Evolutionary conservation across 768 basidiomycete species (phyloP).

Genomic region (Pleurotus pulmonarius): DNA sequence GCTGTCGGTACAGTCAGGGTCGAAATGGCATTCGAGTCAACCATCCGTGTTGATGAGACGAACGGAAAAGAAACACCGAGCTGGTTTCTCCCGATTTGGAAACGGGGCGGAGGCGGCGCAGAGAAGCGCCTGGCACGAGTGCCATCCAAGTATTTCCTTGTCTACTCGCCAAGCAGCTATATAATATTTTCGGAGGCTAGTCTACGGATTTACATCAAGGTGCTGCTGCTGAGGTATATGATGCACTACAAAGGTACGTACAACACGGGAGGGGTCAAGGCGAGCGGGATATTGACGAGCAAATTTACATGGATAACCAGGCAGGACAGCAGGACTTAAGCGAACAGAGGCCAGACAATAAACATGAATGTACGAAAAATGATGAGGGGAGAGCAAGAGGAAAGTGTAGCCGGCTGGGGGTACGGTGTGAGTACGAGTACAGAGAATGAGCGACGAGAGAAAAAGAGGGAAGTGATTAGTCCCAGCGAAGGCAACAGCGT

Average conservation of each 20-base stretch:
- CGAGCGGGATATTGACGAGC: neutral
- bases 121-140: too few relatives aligned
- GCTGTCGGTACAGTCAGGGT: constrained; percentile 58
- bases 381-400: neutral
- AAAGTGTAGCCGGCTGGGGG: neutral
- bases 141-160: neutral
- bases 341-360: neutral
- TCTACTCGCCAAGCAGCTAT: neutral
- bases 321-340: neutral
- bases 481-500: neutral
- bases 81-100: too few relatives aligned
- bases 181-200: neutral
- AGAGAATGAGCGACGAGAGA: too few relatives aligned
- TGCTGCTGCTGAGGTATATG: neutral
- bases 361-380: neutral
- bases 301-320: neutral
- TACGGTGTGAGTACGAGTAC: neutral
- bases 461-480: neutral
- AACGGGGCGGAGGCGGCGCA: too few relatives aligned
- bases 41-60: neutral
- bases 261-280: neutral
- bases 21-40: constrained; percentile 14
- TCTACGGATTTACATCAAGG: constrained; percentile 6
- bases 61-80: too few relatives aligned
- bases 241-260: constrained; percentile 2